phyloP scores from a whole-genome alignment of 2,329 filamentous ascomycete species.

The Fusarium sulawesiense region DNA sequence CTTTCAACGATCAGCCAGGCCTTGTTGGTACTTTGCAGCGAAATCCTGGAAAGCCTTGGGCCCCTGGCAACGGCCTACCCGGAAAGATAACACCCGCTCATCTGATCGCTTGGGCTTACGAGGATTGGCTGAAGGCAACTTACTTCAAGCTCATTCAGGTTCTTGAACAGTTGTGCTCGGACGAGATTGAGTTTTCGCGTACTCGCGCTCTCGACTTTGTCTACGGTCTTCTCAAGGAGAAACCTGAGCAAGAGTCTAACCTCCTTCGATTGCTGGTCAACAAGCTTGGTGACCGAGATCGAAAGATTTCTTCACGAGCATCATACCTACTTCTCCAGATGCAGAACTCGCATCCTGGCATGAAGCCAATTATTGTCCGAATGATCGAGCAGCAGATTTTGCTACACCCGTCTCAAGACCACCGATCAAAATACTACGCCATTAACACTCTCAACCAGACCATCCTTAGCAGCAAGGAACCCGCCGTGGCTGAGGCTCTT shows the following conservation, averaged over 20 bases:
- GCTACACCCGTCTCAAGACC: constrained; percentile 86
- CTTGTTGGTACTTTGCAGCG: constrained; percentile 78
- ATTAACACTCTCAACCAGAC: constrained; percentile 98
- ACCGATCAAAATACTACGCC: constrained; percentile 93
- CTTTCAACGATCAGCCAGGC: constrained; percentile 83
- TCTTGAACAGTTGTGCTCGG: constrained; percentile 91
- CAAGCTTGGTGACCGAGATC: constrained; percentile 94
- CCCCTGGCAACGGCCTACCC: constrained; percentile 75
- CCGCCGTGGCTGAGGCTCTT: constrained; percentile 81
- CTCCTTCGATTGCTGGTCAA: constrained; percentile 91
- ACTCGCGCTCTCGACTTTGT: constrained; percentile 90
- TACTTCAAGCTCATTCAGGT: constrained; percentile 95
- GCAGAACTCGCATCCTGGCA: constrained; percentile 86
- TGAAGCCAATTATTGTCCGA: constrained; percentile 90
- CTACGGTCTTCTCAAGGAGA: constrained; percentile 90
- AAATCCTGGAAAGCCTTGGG: constrained; percentile 70
- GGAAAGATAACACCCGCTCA: constrained; percentile 79
- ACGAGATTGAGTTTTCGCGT: constrained; percentile 94
- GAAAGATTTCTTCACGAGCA: constrained; percentile 93
- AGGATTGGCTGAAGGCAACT: constrained; percentile 93
- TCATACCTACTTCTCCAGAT: constrained; percentile 95
- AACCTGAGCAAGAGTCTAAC: constrained; percentile 97
- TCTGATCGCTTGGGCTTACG: constrained; percentile 88
- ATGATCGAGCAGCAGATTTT: constrained; percentile 89
- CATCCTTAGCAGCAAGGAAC: constrained; percentile 86